Evolutionary conservation across 2,329 filamentous ascomycete species (phyloP).

Genomic region (Dothistroma septosporum): DNA sequence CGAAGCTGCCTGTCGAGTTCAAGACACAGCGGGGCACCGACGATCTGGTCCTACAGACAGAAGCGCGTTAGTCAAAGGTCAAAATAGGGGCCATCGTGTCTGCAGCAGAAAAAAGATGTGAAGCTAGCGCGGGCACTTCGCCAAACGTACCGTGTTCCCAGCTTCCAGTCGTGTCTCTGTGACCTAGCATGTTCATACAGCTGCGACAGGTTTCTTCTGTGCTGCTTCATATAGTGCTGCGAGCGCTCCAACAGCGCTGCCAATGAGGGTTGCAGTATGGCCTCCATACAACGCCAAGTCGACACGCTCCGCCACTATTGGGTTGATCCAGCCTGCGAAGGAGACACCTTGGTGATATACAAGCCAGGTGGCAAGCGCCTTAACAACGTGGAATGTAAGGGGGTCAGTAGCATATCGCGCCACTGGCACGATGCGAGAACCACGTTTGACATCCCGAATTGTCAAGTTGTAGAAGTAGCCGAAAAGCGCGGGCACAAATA

Average conservation of each 20-base stretch:
- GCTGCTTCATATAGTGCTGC: conserved; percentile 74
- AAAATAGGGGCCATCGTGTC: neutral
- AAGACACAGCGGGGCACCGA: neutral
- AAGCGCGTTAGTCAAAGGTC: neutral
- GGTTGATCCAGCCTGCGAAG: conserved; percentile 55
- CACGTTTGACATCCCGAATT: conserved; percentile 49
- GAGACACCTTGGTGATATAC: conserved; percentile 69
- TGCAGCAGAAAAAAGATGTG: neutral
- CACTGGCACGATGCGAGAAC: conserved; percentile 31
- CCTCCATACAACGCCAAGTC: conserved; percentile 66
- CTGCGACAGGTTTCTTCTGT: conserved; percentile 45
- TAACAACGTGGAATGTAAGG: conserved; percentile 82
- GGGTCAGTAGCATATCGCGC: conserved; percentile 69
- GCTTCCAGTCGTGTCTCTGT: neutral
- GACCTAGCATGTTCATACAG: neutral
- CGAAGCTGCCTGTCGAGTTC: neutral
- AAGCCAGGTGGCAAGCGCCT: conserved; percentile 75
- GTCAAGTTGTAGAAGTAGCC: conserved; percentile 93
- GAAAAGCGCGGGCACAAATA: conserved; percentile 64
- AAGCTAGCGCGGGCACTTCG: neutral
- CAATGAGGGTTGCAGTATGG: conserved; percentile 65
- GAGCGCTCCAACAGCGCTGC: conserved; percentile 63
- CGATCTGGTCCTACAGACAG: neutral
- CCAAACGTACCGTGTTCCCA: neutral
- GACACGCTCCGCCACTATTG: conserved; percentile 58